Evolutionary conservation across 306 rosid genomes (phyloP).

Genomic region (Quercus bicolor): DNA sequence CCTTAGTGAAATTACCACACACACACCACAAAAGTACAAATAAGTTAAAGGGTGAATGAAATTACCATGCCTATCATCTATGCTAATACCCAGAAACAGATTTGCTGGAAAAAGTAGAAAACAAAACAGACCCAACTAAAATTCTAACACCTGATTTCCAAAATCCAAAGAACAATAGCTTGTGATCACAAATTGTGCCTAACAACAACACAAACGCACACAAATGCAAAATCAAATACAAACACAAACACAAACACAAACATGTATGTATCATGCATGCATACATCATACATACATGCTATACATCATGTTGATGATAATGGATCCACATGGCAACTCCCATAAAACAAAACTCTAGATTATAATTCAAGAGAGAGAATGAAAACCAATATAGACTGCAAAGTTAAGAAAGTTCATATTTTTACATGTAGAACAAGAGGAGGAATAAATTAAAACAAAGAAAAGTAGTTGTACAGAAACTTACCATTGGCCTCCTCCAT

Average conservation of each 20-base stretch:
- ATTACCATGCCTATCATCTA: too few species aligned
- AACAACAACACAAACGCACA: not conserved
- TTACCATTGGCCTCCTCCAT: conserved; percentile 57
- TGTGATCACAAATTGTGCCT: not conserved
- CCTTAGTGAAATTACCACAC: not conserved
- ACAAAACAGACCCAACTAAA: not conserved
- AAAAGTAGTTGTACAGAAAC: not conserved
- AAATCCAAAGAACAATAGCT: not conserved
- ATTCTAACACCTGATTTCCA: not conserved
- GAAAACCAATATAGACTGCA: not conserved
- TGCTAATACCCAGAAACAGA: not conserved
- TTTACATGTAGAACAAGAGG: not conserved
- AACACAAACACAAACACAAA: too few species aligned
- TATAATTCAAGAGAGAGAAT: not conserved
- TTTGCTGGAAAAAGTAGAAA: not conserved
- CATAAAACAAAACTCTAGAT: not conserved
- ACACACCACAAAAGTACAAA: not conserved
- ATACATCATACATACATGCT: not conserved
- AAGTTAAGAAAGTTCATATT: not conserved
- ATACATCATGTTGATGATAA: not conserved
- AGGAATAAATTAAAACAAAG: not conserved
- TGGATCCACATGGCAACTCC: not conserved
- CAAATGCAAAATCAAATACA: not conserved
- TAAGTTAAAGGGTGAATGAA: not conserved
- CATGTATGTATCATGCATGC: not conserved